Conservation (phyloP, 2,329 filamentous ascomycete species). For the Fusarium temperatum region DNA sequence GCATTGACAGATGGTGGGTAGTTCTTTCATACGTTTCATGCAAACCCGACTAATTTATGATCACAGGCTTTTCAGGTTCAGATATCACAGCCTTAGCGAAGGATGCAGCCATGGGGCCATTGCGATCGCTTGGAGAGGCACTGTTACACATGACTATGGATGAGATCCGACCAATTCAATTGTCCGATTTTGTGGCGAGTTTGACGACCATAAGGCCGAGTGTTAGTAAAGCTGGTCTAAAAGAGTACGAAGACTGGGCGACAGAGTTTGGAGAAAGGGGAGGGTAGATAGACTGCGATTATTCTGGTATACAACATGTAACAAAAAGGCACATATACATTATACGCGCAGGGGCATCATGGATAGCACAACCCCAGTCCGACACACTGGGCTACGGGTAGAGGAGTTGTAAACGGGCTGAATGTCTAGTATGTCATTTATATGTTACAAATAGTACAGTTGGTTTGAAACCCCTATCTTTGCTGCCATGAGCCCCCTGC, state of each 20-base stretch:
- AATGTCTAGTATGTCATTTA: slow-evolving; percentile 30
- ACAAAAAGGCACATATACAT: slow-evolving; percentile 10
- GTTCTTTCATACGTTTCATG: background rate
- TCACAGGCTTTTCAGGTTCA: slow-evolving; percentile 92
- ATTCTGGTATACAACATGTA: slow-evolving; percentile 23
- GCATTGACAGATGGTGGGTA: slow-evolving; percentile 80
- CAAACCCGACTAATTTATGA: slow-evolving; percentile 1
- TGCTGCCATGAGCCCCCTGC: slow-evolving; percentile 12
- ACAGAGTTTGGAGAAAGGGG: slow-evolving; percentile 91
- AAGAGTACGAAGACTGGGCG: slow-evolving; percentile 95
- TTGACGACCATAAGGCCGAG: slow-evolving; percentile 87
- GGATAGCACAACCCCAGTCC: background rate
- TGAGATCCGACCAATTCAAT: slow-evolving; percentile 85
- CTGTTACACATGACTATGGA: slow-evolving; percentile 93
- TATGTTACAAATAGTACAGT: slow-evolving; percentile 39
- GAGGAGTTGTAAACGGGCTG: slow-evolving; percentile 13
- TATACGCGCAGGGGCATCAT: slow-evolving; percentile 2
- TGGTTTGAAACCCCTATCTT: slow-evolving; percentile 21
- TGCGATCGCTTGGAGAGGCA: slow-evolving; percentile 89
- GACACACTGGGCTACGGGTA: background rate
- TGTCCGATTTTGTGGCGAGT: slow-evolving; percentile 86
- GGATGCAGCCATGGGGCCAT: slow-evolving; percentile 95
- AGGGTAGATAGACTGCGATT: slow-evolving; percentile 68
- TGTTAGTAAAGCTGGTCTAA: slow-evolving; percentile 84
- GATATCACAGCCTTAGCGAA: slow-evolving; percentile 97